Base-by-base conservation (phyloP, 2,329 filamentous ascomycete species). In the Reticulascus tulasneorum region DNA sequence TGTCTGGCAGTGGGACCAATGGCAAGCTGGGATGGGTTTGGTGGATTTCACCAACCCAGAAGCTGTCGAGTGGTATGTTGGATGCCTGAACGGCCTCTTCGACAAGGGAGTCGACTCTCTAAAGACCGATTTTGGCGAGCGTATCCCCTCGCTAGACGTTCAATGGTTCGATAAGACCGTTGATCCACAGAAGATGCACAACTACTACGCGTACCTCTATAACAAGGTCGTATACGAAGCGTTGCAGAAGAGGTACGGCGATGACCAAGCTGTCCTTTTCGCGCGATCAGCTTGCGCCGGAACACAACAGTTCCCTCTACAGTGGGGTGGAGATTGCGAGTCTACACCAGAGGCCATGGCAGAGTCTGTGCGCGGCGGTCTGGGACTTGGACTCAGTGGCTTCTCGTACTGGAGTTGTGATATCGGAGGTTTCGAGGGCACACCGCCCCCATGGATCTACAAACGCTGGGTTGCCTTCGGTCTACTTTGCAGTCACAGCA, bases 391-490 rank as follows among this genome's bases (percentile, higher is more conserved):
- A 11, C 61, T 85, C 2, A 77, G 72, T 28, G 80, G 80, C 3
- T 84, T 79, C 54, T 72, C 75, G 10, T 84, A 79, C 59, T 85
- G 81, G 80, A 79, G 77, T 22, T 79, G 76, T 45, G 82, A 85
- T 51, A 85, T 85, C 47, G 81, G 82, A 31, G 82, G 81, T 1
- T 85, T 87, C 48, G 83, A 87, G 52, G 83, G 83, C 4, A 72
- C 61, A 5, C 82, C 83, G 4, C 71, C 69, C 3, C 79, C 77
- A 0, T 80, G 77, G 64, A 75, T 87, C 48, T 87, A 87, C 60
- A 87, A 86, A 62, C 77, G 83, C 31, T 87, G 83, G 83, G 81
- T 86, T 6, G 81, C 81, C n/a, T 85, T 86, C 56, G 83, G 83
- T 0, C 67, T 86, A 2, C 61, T 87, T 25, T 85, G 80, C 47